A percentile compares a stretch with the other conserved stretches of the same genome.
phyloP scores from a whole-genome alignment of 2,329 filamentous ascomycete species.

The Paracorniculantispora psalliotae region DNA sequence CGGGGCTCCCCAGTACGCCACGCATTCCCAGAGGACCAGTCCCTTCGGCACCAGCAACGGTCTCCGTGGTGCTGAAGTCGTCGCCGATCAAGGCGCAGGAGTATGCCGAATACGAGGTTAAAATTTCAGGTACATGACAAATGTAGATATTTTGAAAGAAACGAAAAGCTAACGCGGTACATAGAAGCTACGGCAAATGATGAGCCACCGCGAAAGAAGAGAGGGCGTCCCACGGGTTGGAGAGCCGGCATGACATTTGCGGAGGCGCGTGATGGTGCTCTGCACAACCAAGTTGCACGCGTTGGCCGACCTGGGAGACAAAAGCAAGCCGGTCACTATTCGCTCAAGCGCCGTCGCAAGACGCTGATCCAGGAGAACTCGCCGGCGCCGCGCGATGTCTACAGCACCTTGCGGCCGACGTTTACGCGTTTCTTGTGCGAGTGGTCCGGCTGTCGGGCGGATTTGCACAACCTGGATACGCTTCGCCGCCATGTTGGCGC shows the following conservation, averaged over 20 bases:
- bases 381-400: constrained; percentile 37
- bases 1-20: not conserved
- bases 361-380: constrained; percentile 36
- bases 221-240: constrained; percentile 47
- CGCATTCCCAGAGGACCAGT: not conserved
- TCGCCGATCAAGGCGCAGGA: constrained; percentile 8
- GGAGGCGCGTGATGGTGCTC: constrained; percentile 16
- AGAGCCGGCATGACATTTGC: constrained; percentile 28
- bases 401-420: constrained; percentile 35
- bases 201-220: constrained; percentile 1
- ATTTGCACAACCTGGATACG: constrained; percentile 59
- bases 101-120: constrained; percentile 1
- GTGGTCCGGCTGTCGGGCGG: constrained; percentile 54
- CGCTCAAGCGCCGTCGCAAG: constrained; percentile 33
- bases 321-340: constrained; percentile 17
- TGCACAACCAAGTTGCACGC: not conserved
- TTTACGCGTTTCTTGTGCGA: constrained; percentile 55
- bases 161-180: not conserved
- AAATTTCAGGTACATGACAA: not conserved
- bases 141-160: not conserved
- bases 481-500: constrained; percentile 48
- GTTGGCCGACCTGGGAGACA: not conserved
- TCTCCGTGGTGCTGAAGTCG: constrained; percentile 6
- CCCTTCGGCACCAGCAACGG: not conserved
- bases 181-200: not conserved